phyloP scores from a whole-genome alignment of 306 rosid genomes.

The Acmispon strigosus region DNA sequence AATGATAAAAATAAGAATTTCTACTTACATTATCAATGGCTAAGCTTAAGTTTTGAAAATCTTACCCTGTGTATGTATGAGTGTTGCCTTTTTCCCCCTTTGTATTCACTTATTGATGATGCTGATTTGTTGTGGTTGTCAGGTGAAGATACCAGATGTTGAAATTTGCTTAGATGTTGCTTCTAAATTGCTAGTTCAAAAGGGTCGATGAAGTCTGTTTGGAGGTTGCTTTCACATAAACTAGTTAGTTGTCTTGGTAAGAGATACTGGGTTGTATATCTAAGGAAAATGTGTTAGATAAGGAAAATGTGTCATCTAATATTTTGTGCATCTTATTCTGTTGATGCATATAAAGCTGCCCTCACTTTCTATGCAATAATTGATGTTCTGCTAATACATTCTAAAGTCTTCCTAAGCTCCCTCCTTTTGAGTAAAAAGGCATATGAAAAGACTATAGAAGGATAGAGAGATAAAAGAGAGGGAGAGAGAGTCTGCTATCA shows the following conservation, averaged over 20 bases:
- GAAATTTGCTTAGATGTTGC: constrained; percentile 71
- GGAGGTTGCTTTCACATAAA: constrained; percentile 3
- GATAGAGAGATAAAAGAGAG: no score
- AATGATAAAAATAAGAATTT: no score
- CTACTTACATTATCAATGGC: neutral
- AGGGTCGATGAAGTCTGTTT: constrained; percentile 89
- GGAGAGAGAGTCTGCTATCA: neutral
- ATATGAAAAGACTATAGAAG: neutral
- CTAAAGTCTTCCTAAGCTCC: neutral
- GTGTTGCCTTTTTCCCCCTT: neutral
- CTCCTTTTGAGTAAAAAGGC: neutral
- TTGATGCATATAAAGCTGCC: neutral
- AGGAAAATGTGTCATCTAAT: neutral
- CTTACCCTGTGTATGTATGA: neutral
- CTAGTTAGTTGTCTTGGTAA: neutral
- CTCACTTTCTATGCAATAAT: neutral
- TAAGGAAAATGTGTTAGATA: neutral
- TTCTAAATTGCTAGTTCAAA: constrained; percentile 68
- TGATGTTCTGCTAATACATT: neutral
- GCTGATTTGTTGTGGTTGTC: constrained; percentile 23
- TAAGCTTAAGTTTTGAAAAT: neutral
- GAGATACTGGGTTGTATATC: neutral
- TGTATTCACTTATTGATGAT: neutral
- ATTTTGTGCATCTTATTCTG: neutral
- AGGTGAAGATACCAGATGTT: constrained; percentile 94